Base-by-base conservation (phyloP, 2,329 filamentous ascomycete genomes). In the Aspergillus fructus region DNA sequence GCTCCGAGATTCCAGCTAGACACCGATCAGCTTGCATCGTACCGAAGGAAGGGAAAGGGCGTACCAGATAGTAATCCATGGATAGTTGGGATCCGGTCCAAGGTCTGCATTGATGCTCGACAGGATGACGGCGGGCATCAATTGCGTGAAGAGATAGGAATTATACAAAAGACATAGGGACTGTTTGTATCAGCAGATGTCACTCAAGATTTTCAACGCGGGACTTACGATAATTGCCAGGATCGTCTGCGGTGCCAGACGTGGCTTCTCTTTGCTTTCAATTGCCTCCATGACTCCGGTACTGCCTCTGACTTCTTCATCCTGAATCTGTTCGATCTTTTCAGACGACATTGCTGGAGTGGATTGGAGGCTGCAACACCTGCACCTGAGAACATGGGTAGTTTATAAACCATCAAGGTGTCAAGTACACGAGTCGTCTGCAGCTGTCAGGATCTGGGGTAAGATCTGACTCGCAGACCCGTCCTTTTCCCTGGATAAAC, bases 111-210 rank as follows among this genome's bases (percentile, higher is more conserved):
- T 50, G 47, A 40, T 56, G 27, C 37, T 50, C 21, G 47, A 50
- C 3, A 56, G 40, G 27, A 56, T 56, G 37, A 50, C 42, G 17
- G 47, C 47, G 11, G 47, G 53, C 41, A 51, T 56, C 15, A 51
- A n/a, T 43, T 50, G 53, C 6, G 53, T 56, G 17, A 56, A 56
- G 27, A 51, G 46, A 21, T 51, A 56, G 13, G 53, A 39, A 30
- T 56, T 56, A 11, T 56, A 51, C 9, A 52, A n/a, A 11, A 52
- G 15, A 6, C 39, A 43, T 2, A 52, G 23, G 5, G 39, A 43
- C 49, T 52, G 21, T 13, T 2, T 0, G 19, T 19, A 30, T 49
- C 23, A 41, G 17, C 27, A 19, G 2, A 13, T 6, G 19, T 41
- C 15, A 40, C 21, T 17, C 23, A 19, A 37, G 30, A 2, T 7